Percentiles rank a stretch among this genome's conserved stretches.
phyloP scores from a whole-genome alignment of 176 grass and related monocot genomes.

The Eragrostis nindensis region DNA sequence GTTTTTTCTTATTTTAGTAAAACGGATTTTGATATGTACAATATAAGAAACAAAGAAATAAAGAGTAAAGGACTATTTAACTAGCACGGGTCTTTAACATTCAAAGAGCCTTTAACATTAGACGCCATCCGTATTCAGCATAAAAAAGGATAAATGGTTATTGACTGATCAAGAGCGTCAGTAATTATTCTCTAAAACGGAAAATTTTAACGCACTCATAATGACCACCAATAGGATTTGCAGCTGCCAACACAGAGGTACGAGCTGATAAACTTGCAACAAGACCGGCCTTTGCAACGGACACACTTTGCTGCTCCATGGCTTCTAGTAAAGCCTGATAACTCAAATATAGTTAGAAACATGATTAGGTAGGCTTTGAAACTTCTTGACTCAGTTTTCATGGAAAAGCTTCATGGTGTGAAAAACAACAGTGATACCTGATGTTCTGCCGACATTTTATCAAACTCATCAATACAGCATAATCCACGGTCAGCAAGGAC shows the following conservation, averaged over 20 bases:
- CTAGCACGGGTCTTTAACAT: neutral
- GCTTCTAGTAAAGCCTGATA: slow-evolving; percentile 92
- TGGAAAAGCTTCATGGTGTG: slow-evolving; percentile 32
- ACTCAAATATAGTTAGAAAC: slow-evolving; percentile 50
- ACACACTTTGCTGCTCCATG: slow-evolving; percentile 99
- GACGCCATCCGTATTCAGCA: neutral
- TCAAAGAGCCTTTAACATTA: neutral
- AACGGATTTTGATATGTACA: too few species aligned
- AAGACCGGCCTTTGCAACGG: slow-evolving; percentile 94
- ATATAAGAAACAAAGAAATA: too few species aligned
- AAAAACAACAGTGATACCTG: slow-evolving; percentile 55
- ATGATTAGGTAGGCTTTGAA: neutral
- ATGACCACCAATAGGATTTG: slow-evolving; percentile 96
- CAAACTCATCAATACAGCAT: slow-evolving; percentile 97
- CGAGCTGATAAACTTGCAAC: slow-evolving; percentile 95
- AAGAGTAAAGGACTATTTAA: too few species aligned
- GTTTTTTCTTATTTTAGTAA: too few species aligned
- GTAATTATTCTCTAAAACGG: neutral
- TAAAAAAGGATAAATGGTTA: slow-evolving; percentile 28
- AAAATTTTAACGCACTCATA: slow-evolving; percentile 80
- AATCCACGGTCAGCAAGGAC: slow-evolving; percentile 91
- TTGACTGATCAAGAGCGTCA: slow-evolving; percentile 19
- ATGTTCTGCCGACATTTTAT: slow-evolving; percentile 96
- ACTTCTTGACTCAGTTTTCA: neutral
- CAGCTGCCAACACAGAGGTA: slow-evolving; percentile 86